phyloP scores from a whole-genome alignment of 352 stramenopile species.

The Globisporangium heterothallicum region DNA sequence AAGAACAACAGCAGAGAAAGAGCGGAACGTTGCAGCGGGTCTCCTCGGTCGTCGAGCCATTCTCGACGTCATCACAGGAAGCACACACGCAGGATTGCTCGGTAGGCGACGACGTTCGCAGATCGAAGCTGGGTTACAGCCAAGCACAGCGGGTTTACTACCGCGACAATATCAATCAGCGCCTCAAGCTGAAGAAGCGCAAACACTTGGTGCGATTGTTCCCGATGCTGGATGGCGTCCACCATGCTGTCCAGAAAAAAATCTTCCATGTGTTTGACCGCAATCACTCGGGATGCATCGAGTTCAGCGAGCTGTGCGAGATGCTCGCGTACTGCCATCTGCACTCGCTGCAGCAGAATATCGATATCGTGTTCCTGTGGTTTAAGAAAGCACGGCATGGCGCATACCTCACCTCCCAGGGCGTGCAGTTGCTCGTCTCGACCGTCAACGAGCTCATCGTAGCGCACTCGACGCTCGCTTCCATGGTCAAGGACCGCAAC shows the following conservation, averaged over 20 bases:
- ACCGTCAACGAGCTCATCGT: slow-evolving; percentile 17
- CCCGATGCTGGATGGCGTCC: slow-evolving; percentile 30
- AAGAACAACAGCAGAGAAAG: slow-evolving; percentile 16
- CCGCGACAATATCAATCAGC: slow-evolving; percentile 28
- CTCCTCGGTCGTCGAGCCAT: slow-evolving; percentile 14
- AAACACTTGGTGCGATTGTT: slow-evolving; percentile 56
- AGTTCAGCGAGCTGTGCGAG: slow-evolving; percentile 67
- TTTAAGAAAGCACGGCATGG: slow-evolving; percentile 24
- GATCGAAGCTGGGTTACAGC: slow-evolving; percentile 1
- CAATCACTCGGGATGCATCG: slow-evolving; percentile 33
- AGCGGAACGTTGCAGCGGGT: slow-evolving; percentile 10
- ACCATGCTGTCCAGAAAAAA: slow-evolving; percentile 23
- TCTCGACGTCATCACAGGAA: slow-evolving; percentile 4
- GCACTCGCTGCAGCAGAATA: slow-evolving; percentile 25
- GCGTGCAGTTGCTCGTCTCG: slow-evolving; percentile 32
- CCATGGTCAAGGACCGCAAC: slow-evolving; percentile 13
- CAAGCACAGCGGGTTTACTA: slow-evolving; percentile 36
- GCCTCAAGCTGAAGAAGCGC: slow-evolving; percentile 34
- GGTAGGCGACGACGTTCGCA: background rate
- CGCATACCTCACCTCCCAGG: slow-evolving; percentile 20
- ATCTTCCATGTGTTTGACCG: slow-evolving; percentile 51
- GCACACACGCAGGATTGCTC: background rate
- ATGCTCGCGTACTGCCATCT: slow-evolving; percentile 35
- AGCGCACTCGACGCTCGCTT: slow-evolving; percentile 13
- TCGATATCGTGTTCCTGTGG: slow-evolving; percentile 56